Conservation (phyloP, 768 basidiomycete species). For the Strobilomyces confusus region DNA sequence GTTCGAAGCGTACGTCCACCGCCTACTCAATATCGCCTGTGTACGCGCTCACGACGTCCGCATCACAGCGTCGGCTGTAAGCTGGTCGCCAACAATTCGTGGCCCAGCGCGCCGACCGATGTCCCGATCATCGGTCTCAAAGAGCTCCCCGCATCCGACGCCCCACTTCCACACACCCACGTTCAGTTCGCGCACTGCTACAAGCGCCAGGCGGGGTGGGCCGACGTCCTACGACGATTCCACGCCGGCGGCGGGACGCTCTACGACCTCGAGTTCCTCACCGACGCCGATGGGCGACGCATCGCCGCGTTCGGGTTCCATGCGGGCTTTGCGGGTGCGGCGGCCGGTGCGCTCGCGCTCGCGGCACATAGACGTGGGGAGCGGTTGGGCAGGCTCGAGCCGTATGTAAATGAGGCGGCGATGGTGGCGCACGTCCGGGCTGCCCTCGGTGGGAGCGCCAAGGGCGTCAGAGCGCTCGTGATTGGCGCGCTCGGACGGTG, state of each 20-base stretch:
- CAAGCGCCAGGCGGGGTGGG: conserved; percentile 94
- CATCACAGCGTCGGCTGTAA: conserved; percentile 77
- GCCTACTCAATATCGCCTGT: not conserved
- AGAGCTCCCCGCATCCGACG: conserved; percentile 82
- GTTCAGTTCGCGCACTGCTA: conserved; percentile 99
- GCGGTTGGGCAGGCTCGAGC: conserved; percentile 64
- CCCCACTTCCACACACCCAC: conserved; percentile 88
- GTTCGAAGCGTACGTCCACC: conserved; percentile 74
- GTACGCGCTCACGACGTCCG: not conserved
- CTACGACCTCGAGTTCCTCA: conserved; percentile 95
- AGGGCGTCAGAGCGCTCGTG: conserved; percentile 80
- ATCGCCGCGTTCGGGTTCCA: conserved; percentile 98
- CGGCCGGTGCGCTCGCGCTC: conserved; percentile 80
- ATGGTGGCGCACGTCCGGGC: conserved; percentile 76
- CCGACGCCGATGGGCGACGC: conserved; percentile 76
- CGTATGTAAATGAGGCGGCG: conserved; percentile 78
- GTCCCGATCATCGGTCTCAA: conserved; percentile 92
- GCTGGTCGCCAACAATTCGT: conserved; percentile 82
- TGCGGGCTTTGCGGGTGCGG: conserved; percentile 98
- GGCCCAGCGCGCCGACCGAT: conserved; percentile 73
- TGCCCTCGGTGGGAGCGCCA: conserved; percentile 61
- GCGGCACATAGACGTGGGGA: conserved; percentile 61
- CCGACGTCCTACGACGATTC: conserved; percentile 81
- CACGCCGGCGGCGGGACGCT: conserved; percentile 75
- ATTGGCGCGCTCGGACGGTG: conserved; percentile 96